Base-by-base conservation (phyloP, 305 asterid species). In the Rubia balearica region DNA sequence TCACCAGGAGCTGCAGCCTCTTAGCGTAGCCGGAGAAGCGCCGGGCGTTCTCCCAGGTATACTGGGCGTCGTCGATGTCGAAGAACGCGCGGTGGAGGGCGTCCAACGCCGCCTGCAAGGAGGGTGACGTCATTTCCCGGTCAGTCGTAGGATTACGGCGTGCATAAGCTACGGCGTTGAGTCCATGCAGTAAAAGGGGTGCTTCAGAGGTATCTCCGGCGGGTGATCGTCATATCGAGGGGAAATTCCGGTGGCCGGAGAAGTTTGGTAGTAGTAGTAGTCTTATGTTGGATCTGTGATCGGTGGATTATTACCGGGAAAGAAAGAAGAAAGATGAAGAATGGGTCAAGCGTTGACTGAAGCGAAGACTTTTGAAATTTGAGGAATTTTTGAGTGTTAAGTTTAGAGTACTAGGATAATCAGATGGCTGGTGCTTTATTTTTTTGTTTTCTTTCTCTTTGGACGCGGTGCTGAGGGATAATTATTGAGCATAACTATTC, bases 11-110 rank as follows among this genome's bases (percentile, higher is more conserved):
- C 59, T 77, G 77, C 65, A 77, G 46, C 49, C 81, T 63, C 81
- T 77, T 77, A 13, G 75, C 69, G 40, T 61, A 77, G 8, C 75
- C 77, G 30, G 59, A 43, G 75, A 77, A 77, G 6, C 71, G 77
- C 68, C 74, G 43, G 12, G 77, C 75, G 68, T 69, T 77, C 38
- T 77, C 81, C 77, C 77, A 77, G 21, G 74, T 59, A 42, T 74
- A 73, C 43, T 61, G 73, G 73, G 42, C 19, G 2, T 3, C 74
- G 7, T 33, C 16, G 67, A 73, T 45, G 27, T 55, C 71, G n/a
- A 77, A 27, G 38, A 77, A 45, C 1, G 74, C 53, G 11, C 64
- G 63, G 40, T 70, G 36, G 65, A 73, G 65, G 12, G 65, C 64
- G 1, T 56, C 79, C 71, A 65, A 72, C n/a, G 72, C 75, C 36